Evolutionary conservation across 257 asterid species (phyloP).

Genomic region (Salvia hispanica): DNA sequence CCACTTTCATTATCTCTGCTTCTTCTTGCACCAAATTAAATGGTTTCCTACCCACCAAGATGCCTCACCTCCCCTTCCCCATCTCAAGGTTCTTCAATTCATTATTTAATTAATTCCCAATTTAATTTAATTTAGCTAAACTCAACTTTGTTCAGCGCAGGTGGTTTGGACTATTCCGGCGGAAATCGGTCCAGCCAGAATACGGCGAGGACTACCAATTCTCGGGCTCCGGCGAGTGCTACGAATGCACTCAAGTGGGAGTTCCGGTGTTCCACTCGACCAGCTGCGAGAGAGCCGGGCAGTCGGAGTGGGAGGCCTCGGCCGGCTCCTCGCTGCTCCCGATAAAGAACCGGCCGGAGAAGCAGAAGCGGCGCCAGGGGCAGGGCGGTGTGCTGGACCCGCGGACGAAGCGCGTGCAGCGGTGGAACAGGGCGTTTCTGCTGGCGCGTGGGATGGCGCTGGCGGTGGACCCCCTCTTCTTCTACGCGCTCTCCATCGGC

Average conservation of each 20-base stretch:
- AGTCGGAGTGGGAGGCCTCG: constrained; percentile 93
- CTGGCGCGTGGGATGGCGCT: constrained; percentile 94
- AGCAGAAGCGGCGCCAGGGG: constrained; percentile 14
- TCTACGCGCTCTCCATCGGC: constrained; percentile 86
- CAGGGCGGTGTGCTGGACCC: constrained; percentile 64
- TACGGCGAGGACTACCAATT: constrained; percentile 38
- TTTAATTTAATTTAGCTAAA: too few relatives aligned
- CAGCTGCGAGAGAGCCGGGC: constrained; percentile 79
- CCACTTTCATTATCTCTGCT: neutral
- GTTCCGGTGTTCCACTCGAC: constrained; percentile 96
- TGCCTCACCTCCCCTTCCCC: constrained; percentile 61
- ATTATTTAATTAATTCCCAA: too few relatives aligned
- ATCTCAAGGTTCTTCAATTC: constrained; percentile 45
- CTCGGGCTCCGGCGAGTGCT: constrained; percentile 61
- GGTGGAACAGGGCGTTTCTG: constrained; percentile 79
- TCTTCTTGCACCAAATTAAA: constrained; percentile 28
- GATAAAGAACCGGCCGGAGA: constrained; percentile 48
- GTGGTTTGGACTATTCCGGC: constrained; percentile 71
- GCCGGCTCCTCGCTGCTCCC: constrained; percentile 90
- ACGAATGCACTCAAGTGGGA: constrained; percentile 90
- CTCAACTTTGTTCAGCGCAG: constrained; percentile 33
- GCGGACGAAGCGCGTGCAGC: constrained; percentile 76
- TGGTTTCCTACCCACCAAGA: constrained; percentile 59
- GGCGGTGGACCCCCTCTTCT: constrained; percentile 90
- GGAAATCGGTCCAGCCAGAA: constrained; percentile 49